phyloP scores from a whole-genome alignment of 2,329 filamentous ascomycete genomes.

The Cylindrodendrum hubeiense region DNA sequence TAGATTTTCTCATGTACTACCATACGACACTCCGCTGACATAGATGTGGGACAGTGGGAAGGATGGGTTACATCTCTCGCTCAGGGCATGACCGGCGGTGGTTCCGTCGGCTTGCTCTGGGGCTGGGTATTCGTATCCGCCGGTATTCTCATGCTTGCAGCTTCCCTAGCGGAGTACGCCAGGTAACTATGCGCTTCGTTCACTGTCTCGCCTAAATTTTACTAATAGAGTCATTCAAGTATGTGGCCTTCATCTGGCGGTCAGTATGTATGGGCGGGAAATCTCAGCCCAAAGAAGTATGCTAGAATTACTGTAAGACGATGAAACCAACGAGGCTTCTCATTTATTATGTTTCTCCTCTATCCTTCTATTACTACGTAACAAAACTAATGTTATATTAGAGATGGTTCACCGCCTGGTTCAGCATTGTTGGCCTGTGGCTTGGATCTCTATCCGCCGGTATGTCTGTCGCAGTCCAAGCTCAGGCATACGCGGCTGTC shows the following conservation, averaged over 20 bases:
- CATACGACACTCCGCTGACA: background rate
- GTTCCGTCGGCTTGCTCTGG: background rate
- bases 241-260: background rate
- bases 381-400: background rate
- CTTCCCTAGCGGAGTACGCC: background rate
- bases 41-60: background rate
- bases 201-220: background rate
- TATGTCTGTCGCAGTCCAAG: background rate
- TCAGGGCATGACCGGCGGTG: background rate
- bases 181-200: background rate
- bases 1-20: no score
- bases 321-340: background rate
- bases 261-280: background rate
- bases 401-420: background rate
- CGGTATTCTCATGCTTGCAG: background rate
- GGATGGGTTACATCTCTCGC: background rate
- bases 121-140: background rate
- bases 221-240: background rate
- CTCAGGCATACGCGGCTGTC: background rate
- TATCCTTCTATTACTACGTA: background rate
- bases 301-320: background rate
- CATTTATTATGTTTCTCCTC: background rate
- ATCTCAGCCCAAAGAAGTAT: background rate
- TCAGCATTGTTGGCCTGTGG: background rate
- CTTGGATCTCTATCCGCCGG: background rate